These are phyloP conservation scores for Rhizophagus clarus DNA, from an alignment of 192 early-diverging fungal genomes.

Conservation along the genomic window DNA sequence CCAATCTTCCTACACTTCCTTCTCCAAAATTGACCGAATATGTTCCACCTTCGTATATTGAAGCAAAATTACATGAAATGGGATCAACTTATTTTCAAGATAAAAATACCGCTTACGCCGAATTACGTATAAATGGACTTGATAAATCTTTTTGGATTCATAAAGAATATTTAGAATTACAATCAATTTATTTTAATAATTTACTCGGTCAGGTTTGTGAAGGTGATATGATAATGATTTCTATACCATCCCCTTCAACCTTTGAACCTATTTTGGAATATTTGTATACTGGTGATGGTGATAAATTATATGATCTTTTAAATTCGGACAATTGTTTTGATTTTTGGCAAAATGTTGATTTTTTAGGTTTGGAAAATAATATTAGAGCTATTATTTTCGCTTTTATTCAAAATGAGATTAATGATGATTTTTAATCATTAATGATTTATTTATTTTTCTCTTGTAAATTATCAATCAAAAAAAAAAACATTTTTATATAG, in stretches of 20 bases:
- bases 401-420: too few relatives aligned
- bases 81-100: not conserved
- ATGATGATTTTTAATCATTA: too few relatives aligned
- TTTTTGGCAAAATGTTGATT: too few relatives aligned
- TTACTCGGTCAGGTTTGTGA: not conserved
- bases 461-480: too few relatives aligned
- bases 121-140: not conserved
- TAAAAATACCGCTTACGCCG: not conserved
- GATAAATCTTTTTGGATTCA: conserved; percentile 21
- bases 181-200: conserved; percentile 4
- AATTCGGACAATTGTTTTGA: too few relatives aligned
- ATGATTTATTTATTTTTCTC: too few relatives aligned
- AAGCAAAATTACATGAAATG: not conserved
- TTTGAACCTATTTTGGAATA: not conserved
- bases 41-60: not conserved
- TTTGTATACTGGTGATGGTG: too few relatives aligned
- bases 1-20: too few relatives aligned
- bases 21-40: not conserved
- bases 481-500: too few relatives aligned
- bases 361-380: too few relatives aligned
- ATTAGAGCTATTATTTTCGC: too few relatives aligned
- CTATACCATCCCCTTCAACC: not conserved
- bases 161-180: conserved; percentile 15
- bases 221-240: not conserved
- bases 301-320: too few relatives aligned